Evolutionary conservation across 2,329 filamentous ascomycete genomes (phyloP), one percentile per base, ranked within the genome.

Genomic region (Stagonosporopsis vannaccii): DNA sequence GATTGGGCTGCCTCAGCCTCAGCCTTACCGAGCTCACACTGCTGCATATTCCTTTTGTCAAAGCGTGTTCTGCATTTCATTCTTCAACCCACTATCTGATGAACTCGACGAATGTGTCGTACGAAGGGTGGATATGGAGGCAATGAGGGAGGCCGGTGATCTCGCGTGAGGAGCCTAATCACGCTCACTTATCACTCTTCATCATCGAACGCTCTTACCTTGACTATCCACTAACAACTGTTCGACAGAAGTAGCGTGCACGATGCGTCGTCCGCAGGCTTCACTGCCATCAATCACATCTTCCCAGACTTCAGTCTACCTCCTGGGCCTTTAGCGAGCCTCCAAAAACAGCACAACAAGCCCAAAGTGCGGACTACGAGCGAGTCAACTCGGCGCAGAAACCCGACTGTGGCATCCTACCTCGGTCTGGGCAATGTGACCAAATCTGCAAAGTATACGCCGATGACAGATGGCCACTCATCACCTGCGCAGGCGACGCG

Each of bases 401-500:
- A 73, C 44, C 62, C 68, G 20, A 49, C 62, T 25, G 62, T 74
- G 13, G 71, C 68, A 12, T 52, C 63, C 6, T 72, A 75, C 41
- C 63, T 74, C 1, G 71, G 70, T 7, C 47, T 73, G 2, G 66
- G 61, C 23, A 49, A 32, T 39, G 40, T 56, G 6, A 32, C 43
- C 17, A 69, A 70, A 37, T 62, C 66, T 17, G 20, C 60, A 3
- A 65, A 58, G 41, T 58, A 61, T 58, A 62, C 51, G 23, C 37
- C 55, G 23, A 35, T 40, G 8, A 47, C 56, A 19, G 19, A 47
- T 15, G 23, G 12, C 22, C 36, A 36, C 17, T 28, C 35, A 30
- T 26, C 54, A 12, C 44, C 51, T 26, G 32, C 52, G 23, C 45
- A 52, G 12, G 32, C 51, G 33, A 23, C 17, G 20, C 58, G 58